Conservation (phyloP, 768 basidiomycete genomes). For the Pleurotus sapidus region DNA sequence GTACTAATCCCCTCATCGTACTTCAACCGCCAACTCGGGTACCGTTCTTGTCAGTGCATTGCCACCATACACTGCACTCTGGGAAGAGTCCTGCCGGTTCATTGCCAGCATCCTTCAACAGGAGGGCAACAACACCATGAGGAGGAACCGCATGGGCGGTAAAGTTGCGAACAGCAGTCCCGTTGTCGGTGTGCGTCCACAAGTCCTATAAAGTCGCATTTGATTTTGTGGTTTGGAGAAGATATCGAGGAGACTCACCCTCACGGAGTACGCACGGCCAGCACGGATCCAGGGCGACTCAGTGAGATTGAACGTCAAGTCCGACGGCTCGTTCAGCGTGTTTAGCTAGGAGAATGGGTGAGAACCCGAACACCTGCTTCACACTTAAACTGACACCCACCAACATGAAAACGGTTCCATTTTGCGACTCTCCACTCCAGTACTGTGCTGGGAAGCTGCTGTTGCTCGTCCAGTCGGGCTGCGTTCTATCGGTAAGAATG, state of each 20-base stretch:
- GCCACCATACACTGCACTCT: slow-evolving; percentile 46
- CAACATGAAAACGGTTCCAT: slow-evolving; percentile 64
- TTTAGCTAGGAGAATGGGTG: slow-evolving; percentile 42
- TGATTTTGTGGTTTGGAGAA: no score
- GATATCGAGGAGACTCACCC: slow-evolving; percentile 35
- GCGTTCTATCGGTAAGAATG: not conserved
- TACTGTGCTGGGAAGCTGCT: slow-evolving; percentile 56
- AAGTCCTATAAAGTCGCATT: slow-evolving; percentile 44
- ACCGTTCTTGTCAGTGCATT: slow-evolving; percentile 50
- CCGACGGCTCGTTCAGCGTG: slow-evolving; percentile 49
- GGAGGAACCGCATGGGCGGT: slow-evolving; percentile 53
- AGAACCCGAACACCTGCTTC: not conserved
- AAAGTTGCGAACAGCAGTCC: slow-evolving; percentile 60
- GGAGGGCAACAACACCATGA: slow-evolving; percentile 67
- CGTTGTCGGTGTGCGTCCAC: slow-evolving; percentile 72
- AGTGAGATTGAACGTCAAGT: slow-evolving; percentile 60
- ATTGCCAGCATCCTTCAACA: slow-evolving; percentile 38
- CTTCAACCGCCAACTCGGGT: slow-evolving; percentile 23
- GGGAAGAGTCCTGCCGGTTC: slow-evolving; percentile 49
- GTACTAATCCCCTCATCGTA: no score
- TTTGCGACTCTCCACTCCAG: slow-evolving; percentile 60
- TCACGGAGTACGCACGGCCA: slow-evolving; percentile 61
- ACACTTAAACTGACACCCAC: slow-evolving; percentile 26
- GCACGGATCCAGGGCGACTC: slow-evolving; percentile 73
- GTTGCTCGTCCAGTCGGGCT: slow-evolving; percentile 37